Base-by-base conservation (phyloP, 2,329 filamentous ascomycete genomes). In the Davidsoniella neocaledoniae region DNA sequence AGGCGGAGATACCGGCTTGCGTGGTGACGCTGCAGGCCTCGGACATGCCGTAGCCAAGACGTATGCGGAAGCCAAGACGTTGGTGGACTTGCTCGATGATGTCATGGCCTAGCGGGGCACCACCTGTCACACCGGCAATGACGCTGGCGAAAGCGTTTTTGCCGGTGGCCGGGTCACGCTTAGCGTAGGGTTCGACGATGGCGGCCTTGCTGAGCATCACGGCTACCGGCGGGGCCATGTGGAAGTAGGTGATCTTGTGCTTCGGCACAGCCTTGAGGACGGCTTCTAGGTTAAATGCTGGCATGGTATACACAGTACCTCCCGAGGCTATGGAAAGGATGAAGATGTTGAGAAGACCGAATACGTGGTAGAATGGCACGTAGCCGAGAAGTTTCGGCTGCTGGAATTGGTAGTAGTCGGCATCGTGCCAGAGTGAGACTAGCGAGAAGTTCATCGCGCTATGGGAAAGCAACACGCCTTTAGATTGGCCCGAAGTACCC, bases 1-100 rank as follows among this genome's bases (percentile, higher is more conserved):
- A 62, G 51, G 74, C 66, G 1, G 59, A 65, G 0, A 76, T 66
- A 48, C 81, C 71, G 60, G 72, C 77, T 47, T 76, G 76, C 2
- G 79, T 65, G 3, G 76, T 66, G 0, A 79, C 73, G 57, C 79
- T 83, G 12, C 81, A 84, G 2, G 68, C 71, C 62, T 86, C 83
- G 10, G 81, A 85, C 74, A 86, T 81, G 1, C 83, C 83, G 70
- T 81, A 86, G 1, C 81, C 83, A 58, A 85, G 74, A 59, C 65
- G 55, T 8, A 66, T 55, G 2, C 61, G 57, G 56, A 70, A 64
- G 59, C 76, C 81, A 23, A 78, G 62, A 23, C 67, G 67, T 58
- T 79, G 72, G 59, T 80, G 78, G 12, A 79, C 73, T 56, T 81
- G 74, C 33, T 67, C 66, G 42, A 71, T 70, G 10, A 76, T 66